A percentile compares a stretch with the other conserved stretches of the same genome.
Evolutionary conservation across 441 rosid genomes (phyloP).

Genomic region (Adansonia madagascariensis): DNA sequence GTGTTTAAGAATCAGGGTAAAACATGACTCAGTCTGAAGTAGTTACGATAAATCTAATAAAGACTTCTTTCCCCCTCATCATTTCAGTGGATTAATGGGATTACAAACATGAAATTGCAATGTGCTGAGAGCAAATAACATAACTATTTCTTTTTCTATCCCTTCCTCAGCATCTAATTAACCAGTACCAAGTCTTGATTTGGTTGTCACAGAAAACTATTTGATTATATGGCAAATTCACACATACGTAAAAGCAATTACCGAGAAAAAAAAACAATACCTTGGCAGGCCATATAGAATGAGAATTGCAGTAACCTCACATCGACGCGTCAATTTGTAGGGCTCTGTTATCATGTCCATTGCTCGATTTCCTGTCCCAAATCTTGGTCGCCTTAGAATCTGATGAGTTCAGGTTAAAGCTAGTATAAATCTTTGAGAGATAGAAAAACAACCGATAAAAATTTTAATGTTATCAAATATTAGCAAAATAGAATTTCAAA

Average conservation of each 20-base stretch:
- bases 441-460: neutral
- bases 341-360: constrained; percentile 61
- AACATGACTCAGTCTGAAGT: neutral
- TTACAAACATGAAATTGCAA: neutral
- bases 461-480: neutral
- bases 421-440: constrained; percentile 25
- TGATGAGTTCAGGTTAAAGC: constrained; percentile 33
- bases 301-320: constrained; percentile 83
- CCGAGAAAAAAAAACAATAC: constrained; percentile 33
- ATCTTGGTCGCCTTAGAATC: constrained; percentile 52
- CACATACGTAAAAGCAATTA: neutral
- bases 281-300: constrained; percentile 77
- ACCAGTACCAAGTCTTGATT: neutral
- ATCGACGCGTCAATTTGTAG: constrained; percentile 57
- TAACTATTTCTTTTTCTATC: neutral
- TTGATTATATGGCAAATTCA: neutral
- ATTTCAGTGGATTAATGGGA: neutral
- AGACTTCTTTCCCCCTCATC: neutral
- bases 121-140: neutral
- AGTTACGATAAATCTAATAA: neutral
- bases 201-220: neutral
- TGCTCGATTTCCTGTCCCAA: constrained; percentile 50
- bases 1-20: neutral
- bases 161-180: neutral
- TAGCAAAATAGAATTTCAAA: constrained; percentile 2